Evolutionary conservation across 2,329 filamentous ascomycete species (phyloP).

Genomic region (Cryoendolithus antarcticus): DNA sequence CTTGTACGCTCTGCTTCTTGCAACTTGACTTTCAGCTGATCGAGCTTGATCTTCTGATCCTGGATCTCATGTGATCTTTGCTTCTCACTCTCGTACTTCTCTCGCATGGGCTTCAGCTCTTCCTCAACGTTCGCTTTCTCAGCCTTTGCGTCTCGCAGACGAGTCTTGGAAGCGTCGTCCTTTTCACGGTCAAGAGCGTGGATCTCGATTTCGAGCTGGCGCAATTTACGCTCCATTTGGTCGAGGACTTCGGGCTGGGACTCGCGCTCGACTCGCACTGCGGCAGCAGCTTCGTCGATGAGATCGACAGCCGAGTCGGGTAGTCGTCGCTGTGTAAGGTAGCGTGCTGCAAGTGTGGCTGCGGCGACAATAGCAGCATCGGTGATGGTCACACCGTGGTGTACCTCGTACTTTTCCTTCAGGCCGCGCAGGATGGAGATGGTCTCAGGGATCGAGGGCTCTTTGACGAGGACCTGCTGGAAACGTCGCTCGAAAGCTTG

Average conservation of each 20-base stretch:
- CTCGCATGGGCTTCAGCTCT: constrained; percentile 77
- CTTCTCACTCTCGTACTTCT: constrained; percentile 94
- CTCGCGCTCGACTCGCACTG: constrained; percentile 89
- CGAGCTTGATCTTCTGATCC: constrained; percentile 87
- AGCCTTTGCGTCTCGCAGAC: constrained; percentile 69
- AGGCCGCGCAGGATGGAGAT: constrained; percentile 96
- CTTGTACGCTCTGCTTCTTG: constrained; percentile 84
- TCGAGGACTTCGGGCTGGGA: constrained; percentile 94
- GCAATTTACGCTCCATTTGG: constrained; percentile 77
- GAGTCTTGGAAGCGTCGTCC: constrained; percentile 78
- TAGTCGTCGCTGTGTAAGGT: constrained; percentile 78
- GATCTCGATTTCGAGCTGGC: constrained; percentile 94
- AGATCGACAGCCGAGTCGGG: constrained; percentile 95
- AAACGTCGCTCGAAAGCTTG: constrained; percentile 96
- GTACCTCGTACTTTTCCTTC: constrained; percentile 96
- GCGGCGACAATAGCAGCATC: constrained; percentile 86
- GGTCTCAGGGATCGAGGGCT: constrained; percentile 77
- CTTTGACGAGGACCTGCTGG: constrained; percentile 95
- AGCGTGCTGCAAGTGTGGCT: constrained; percentile 83
- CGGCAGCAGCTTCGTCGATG: constrained; percentile 90
- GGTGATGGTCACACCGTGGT: constrained; percentile 93
- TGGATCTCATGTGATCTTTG: constrained; percentile 83
- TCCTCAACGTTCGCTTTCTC: constrained; percentile 92
- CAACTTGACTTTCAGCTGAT: constrained; percentile 78
- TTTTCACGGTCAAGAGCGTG: constrained; percentile 89